phyloP scores from a whole-genome alignment of 345 rosid genomes.

The Noccaea bulbosa region DNA sequence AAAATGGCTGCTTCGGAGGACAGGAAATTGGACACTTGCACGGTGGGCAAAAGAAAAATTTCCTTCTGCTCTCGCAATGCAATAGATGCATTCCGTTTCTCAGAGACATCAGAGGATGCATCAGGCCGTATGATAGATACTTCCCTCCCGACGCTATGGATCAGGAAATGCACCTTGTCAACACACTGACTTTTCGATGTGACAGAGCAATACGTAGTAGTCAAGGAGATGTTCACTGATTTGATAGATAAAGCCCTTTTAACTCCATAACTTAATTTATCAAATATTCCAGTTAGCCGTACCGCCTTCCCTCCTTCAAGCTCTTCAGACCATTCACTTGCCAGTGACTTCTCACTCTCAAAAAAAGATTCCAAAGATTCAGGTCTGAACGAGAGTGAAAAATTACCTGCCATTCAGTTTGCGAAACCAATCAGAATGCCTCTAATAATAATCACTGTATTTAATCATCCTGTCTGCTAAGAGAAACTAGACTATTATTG shows the following conservation, averaged over 20 bases:
- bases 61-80: slow-evolving; percentile 85
- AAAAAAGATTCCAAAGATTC: slow-evolving; percentile 53
- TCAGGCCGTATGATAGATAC: slow-evolving; percentile 73
- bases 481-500: slow-evolving; percentile 27
- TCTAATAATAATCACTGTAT: slow-evolving; percentile 6
- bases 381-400: slow-evolving; percentile 90
- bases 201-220: slow-evolving; percentile 69
- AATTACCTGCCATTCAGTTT: slow-evolving; percentile 70
- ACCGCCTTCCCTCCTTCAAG: slow-evolving; percentile 91
- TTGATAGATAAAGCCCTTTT: slow-evolving; percentile 67
- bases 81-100: slow-evolving; percentile 51
- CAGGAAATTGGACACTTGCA: slow-evolving; percentile 73
- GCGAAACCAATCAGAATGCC: slow-evolving; percentile 23
- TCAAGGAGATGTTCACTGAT: slow-evolving; percentile 64
- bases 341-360: slow-evolving; percentile 50
- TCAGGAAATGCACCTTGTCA: slow-evolving; percentile 73
- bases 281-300: slow-evolving; percentile 79
- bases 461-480: slow-evolving; percentile 23
- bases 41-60: slow-evolving; percentile 88
- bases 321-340: slow-evolving; percentile 86
- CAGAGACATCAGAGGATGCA: slow-evolving; percentile 48
- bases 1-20: slow-evolving; percentile 68
- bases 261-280: slow-evolving; percentile 77
- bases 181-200: slow-evolving; percentile 52
- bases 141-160: slow-evolving; percentile 71